Base-by-base conservation (phyloP, 495 filamentous ascomycete species). In the Emericellopsis terricola region DNA sequence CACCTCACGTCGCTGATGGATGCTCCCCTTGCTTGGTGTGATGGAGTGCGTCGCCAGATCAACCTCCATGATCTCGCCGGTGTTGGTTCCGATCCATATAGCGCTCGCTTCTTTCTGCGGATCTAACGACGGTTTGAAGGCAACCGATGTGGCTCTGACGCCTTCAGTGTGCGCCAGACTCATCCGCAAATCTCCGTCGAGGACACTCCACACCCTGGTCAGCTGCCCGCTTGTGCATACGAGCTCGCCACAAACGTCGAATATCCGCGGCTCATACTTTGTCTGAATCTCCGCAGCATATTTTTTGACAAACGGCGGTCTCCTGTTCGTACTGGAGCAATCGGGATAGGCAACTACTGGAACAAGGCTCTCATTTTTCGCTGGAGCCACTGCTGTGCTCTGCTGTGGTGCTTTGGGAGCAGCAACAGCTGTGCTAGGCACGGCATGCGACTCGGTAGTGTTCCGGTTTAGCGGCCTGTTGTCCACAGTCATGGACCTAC, bases 41-140 rank as follows among this genome's bases (percentile, higher is more conserved):
- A 93, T 62, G 17, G 64, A 70, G 40, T 82, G 75, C 3, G 68
- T 67, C 2, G 57, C 46, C 38, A 96, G 69, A 53, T 94, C 83
- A 30, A 92, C 60, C 56, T 97, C 89, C 29, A 87, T 67, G 13
- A 97, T 55, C 39, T 94, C 91, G 17, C 89, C 89, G 29, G 68
- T 53, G 44, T 72, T 92, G 19, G 74, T 93, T 1, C 89, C 89
- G 11, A 97, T 65, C 89, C 89, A 97, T n/a, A 97, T 40, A 10
- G 75, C 68, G 29, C 65, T 60, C 8, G 86, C 86, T 52, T 94
- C 87, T 29, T 86, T 76, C 38, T 78, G 69, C 5, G 83, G 60
- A 30, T 71, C 68, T 15, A 57, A 53, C 0, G 76, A 71, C 6
- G 87, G 82, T 52, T 87, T 92, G 52, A 97, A 97, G 3, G 76